These are phyloP conservation scores for Beta corolliflora DNA, from an alignment of 179 eudicot genomes.

Conservation along the genomic window DNA sequence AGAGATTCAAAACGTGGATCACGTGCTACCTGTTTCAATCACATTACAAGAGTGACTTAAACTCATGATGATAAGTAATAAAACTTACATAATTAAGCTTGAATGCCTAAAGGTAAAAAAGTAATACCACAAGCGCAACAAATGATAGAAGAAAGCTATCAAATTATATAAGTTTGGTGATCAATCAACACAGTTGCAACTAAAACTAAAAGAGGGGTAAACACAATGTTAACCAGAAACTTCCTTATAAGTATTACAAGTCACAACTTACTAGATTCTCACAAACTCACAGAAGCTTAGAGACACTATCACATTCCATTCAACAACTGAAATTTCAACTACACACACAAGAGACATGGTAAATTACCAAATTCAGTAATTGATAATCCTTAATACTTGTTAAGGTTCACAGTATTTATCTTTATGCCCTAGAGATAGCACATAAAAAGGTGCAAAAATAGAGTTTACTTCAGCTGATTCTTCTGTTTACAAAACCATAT, in stretches of 20 bases:
- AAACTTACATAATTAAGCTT: not conserved
- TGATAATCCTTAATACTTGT: not conserved
- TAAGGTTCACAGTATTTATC: not conserved
- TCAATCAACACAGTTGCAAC: not conserved
- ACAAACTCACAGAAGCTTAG: not conserved
- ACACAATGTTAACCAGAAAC: not conserved
- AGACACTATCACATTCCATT: not conserved
- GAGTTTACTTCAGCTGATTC: not conserved
- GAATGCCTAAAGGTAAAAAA: not conserved
- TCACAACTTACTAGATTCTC: not conserved
- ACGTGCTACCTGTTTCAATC: constrained; percentile 57
- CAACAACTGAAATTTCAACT: not conserved
- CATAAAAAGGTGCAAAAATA: not conserved
- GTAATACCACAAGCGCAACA: not conserved
- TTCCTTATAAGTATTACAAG: not conserved
- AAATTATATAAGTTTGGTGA: not conserved
- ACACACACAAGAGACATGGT: not conserved
- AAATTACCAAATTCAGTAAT: not conserved
- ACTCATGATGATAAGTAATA: not conserved
- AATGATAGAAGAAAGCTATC: not conserved
- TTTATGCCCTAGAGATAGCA: not conserved
- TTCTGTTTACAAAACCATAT: too few species aligned
- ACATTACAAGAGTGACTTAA: constrained; percentile 8
- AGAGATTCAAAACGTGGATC: constrained; percentile 95
- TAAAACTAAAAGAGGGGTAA: not conserved